A percentile compares a stretch with the other conserved stretches of the same genome.
Evolutionary conservation across 345 rosid genomes (phyloP).

Genomic region (Hibiscus trionum): DNA sequence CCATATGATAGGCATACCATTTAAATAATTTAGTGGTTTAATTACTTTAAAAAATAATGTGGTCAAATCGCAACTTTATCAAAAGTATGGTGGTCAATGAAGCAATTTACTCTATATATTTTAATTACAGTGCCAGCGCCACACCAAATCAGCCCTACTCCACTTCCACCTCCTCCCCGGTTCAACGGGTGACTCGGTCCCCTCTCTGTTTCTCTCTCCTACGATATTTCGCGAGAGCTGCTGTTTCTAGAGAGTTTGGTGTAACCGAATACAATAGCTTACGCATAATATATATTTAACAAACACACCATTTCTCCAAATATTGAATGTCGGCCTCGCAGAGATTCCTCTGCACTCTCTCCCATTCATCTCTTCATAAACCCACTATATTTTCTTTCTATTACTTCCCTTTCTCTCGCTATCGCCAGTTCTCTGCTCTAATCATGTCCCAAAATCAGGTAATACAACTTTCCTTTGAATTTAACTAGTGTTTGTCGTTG

Average conservation of each 20-base stretch:
- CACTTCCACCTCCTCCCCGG: too few relatives aligned
- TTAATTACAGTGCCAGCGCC: too few relatives aligned
- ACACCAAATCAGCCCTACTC: too few relatives aligned
- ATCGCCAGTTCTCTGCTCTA: conserved; percentile 11
- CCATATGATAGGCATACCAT: too few relatives aligned
- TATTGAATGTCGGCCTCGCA: conserved; percentile 38
- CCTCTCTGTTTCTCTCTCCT: too few relatives aligned
- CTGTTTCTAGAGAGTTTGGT: background rate
- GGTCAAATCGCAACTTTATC: too few relatives aligned
- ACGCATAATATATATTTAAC: background rate
- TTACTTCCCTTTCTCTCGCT: conserved; percentile 18
- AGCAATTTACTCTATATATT: too few relatives aligned
- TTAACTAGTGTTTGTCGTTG: too few relatives aligned
- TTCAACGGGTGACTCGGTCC: too few relatives aligned
- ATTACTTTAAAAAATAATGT: too few relatives aligned
- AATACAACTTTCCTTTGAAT: background rate
- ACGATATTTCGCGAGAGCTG: background rate
- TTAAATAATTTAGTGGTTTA: too few relatives aligned
- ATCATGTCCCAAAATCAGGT: conserved; percentile 40
- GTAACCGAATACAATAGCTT: background rate
- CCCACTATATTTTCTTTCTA: conserved; percentile 10
- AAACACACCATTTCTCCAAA: background rate
- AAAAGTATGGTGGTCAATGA: too few relatives aligned
- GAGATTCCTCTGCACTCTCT: conserved; percentile 22
- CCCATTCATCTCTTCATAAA: conserved; percentile 9